Evolutionary conservation across 2,329 filamentous ascomycete genomes (phyloP), one percentile per base, ranked within the genome.

Genomic region (Penicillium brevicompactum): DNA sequence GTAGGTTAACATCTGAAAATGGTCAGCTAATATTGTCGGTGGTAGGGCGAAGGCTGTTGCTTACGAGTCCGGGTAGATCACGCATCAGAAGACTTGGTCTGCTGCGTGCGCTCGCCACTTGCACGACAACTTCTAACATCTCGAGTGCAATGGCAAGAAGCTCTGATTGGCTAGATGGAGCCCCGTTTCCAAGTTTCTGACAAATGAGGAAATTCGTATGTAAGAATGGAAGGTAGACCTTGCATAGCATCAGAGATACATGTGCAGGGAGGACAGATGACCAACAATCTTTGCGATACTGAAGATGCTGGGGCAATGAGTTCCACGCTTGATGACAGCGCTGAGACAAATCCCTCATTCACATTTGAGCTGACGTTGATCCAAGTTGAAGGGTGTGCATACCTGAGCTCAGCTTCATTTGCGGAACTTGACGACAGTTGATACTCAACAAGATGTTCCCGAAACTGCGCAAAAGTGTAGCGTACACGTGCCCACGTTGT

Each of bases 191-290:
- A 44, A 61, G 53, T 5, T 53, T 16, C n/a, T 45, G 49, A 22
- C 57, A 53, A 14, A 59, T 53, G 27, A 59, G 53, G 21, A 61
- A 61, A 37, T 61, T 51, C 1, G 57, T 57, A 22, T 61, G 59
- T 22, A 61, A 56, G 27, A 59, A 61, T 10, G 53, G 30, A 21
- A 61, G 42, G 37, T 61, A 49, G n/a, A 61, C 49, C 38, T 61
- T 61, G 2, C 44, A 56, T 32, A 57, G 53, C 53, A 61, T 57
- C 30, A 53, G 54, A 24, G 48, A 61, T 22, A 22, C 22, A 11
- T 21, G 22, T 2, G 30, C 31, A 10, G 53, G 51, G 14, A 57
- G 27, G 37, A 53, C 51, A 4, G 56, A 57, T 37, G 46, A 34
- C 59, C 59, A 61, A 46, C 51, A 59, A 10, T 51, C 43, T 6